phyloP scores from a whole-genome alignment of 371 early-diverging fungal species.

The Mortierella polycephala region DNA sequence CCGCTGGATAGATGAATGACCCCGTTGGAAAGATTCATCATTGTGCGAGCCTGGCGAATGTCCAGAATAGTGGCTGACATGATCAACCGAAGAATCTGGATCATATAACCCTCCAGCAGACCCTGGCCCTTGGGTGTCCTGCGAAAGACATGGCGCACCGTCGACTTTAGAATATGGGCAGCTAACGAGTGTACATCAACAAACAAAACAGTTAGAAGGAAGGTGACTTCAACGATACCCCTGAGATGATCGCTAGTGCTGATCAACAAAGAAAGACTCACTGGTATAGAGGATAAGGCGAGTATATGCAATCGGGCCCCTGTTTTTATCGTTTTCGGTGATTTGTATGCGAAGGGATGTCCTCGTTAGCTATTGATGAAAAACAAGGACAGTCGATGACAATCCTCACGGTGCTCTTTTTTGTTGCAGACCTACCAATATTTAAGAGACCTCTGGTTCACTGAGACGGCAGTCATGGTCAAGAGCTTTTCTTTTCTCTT shows the following conservation, averaged over 20 bases:
- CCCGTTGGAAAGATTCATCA: slow-evolving; percentile 17
- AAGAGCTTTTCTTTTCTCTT: not conserved
- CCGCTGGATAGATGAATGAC: slow-evolving; percentile 27
- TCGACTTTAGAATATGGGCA: slow-evolving; percentile 24
- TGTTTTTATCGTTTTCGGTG: not conserved
- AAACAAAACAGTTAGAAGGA: not conserved
- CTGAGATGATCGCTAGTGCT: too few species aligned
- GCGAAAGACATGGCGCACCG: slow-evolving; percentile 35
- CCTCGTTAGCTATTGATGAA: not conserved
- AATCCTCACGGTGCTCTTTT: not conserved
- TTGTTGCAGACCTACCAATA: slow-evolving; percentile 23
- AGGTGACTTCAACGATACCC: not conserved
- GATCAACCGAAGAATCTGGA: slow-evolving; percentile 26
- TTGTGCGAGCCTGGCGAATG: slow-evolving; percentile 19
- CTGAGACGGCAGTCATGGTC: not conserved
- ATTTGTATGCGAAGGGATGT: too few species aligned
- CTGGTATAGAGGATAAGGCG: slow-evolving; percentile 40
- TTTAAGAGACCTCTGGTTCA: slow-evolving; percentile 39
- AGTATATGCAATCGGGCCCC: slow-evolving; percentile 48
- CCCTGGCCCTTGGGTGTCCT: slow-evolving; percentile 40
- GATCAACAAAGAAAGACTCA: slow-evolving; percentile 9
- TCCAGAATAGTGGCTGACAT: slow-evolving; percentile 29
- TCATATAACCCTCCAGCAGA: slow-evolving; percentile 7
- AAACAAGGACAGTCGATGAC: not conserved
- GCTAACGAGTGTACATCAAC: not conserved